Conservation (phyloP, 352 stramenopile genomes). For the Phytophthora kernoviae region DNA sequence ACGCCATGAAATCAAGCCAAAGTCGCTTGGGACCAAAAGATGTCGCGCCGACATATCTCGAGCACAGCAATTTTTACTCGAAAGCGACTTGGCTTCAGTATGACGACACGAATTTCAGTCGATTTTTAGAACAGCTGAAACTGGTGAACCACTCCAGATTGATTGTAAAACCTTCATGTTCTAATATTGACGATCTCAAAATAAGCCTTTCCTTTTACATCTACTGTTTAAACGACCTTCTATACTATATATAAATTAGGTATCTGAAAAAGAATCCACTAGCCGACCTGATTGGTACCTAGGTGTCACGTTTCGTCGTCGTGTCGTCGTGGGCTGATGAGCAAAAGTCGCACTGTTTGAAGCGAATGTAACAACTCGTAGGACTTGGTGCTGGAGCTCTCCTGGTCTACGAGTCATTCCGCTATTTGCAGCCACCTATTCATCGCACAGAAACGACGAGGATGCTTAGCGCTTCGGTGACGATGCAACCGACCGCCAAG, state of each 20-base stretch:
- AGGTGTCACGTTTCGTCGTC: slow-evolving; percentile 21
- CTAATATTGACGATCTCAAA: not conserved
- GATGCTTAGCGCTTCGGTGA: slow-evolving; percentile 16
- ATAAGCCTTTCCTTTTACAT: too few species aligned
- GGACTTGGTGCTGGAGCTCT: slow-evolving; percentile 14
- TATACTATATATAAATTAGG: slow-evolving; percentile 18
- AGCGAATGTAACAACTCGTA: slow-evolving; percentile 34
- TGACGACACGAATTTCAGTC: too few species aligned
- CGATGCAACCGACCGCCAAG: not conserved
- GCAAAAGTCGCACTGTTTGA: slow-evolving; percentile 22
- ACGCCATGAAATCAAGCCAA: too few species aligned
- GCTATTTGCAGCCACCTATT: slow-evolving; percentile 28
- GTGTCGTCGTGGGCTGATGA: slow-evolving; percentile 24
- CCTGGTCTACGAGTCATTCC: slow-evolving; percentile 27
- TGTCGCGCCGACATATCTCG: too few species aligned
- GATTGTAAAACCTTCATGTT: not conserved
- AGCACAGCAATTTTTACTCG: too few species aligned
- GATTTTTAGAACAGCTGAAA: too few species aligned
- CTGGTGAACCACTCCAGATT: not conserved
- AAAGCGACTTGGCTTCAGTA: too few species aligned
- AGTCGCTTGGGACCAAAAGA: too few species aligned
- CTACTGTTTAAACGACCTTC: not conserved
- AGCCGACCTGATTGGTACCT: slow-evolving; percentile 20
- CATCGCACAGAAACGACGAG: slow-evolving; percentile 3
- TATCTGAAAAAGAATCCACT: slow-evolving; percentile 39